phyloP scores from a whole-genome alignment of 441 rosid species.

The Manihot esculenta region DNA sequence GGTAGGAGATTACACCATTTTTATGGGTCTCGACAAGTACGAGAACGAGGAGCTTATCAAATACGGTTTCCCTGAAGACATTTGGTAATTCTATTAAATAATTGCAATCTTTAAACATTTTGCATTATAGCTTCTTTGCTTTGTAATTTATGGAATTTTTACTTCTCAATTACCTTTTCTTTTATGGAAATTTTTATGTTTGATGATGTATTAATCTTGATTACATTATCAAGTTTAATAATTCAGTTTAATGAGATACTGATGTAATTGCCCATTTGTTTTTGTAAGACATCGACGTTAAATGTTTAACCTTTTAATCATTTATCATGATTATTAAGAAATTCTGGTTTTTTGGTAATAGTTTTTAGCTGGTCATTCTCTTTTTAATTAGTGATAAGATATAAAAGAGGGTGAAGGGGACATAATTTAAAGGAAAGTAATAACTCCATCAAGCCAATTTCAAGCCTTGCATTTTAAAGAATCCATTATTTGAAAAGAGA shows the following conservation, averaged over 20 bases:
- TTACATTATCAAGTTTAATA: not conserved
- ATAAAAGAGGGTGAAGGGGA: not conserved
- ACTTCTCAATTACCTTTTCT: not conserved
- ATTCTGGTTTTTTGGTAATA: not conserved
- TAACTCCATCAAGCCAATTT: not conserved
- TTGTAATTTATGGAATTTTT: not conserved
- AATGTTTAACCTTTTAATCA: not conserved
- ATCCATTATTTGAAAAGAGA: not conserved
- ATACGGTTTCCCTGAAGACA: conserved; percentile 95
- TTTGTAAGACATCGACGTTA: not conserved
- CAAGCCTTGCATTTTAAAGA: not conserved
- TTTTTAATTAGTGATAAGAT: not conserved
- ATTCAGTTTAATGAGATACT: not conserved
- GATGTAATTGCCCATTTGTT: not conserved
- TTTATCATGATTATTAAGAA: not conserved
- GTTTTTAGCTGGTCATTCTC: not conserved
- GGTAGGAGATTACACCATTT: conserved; percentile 93
- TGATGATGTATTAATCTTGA: not conserved
- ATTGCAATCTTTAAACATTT: no score
- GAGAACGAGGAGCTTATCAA: conserved; percentile 99
- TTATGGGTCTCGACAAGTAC: conserved; percentile 98
- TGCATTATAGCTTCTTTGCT: not conserved
- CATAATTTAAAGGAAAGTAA: not conserved
- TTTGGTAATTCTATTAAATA: conserved; percentile 49
- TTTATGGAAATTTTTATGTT: not conserved